phyloP scores from a whole-genome alignment of 2,329 filamentous ascomycete genomes.

The Nannizziopsis barbatae region DNA sequence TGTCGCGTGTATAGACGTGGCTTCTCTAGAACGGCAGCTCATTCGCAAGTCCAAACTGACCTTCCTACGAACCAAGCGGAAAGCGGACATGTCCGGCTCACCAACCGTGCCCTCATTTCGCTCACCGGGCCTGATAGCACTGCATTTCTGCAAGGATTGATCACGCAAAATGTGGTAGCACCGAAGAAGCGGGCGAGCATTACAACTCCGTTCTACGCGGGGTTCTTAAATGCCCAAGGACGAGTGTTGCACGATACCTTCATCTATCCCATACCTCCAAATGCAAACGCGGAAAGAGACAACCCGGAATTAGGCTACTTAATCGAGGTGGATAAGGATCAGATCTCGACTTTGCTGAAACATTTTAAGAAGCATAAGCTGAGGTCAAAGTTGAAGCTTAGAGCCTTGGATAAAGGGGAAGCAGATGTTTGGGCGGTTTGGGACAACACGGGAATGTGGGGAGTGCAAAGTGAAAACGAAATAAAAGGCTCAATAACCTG shows the following conservation, averaged over 20 bases:
- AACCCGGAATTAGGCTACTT: slow-evolving; percentile 46
- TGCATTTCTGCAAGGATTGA: slow-evolving; percentile 77
- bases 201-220: slow-evolving; percentile 57
- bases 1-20: slow-evolving; percentile 21
- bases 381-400: slow-evolving; percentile 62
- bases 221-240: slow-evolving; percentile 76
- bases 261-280: slow-evolving; percentile 53
- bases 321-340: slow-evolving; percentile 67
- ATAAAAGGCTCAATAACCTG: slow-evolving; percentile 24
- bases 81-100: slow-evolving; percentile 44
- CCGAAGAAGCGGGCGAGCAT: slow-evolving; percentile 28
- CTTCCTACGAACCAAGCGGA: slow-evolving; percentile 29
- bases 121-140: slow-evolving; percentile 68
- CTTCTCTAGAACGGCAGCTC: slow-evolving; percentile 22
- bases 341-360: slow-evolving; percentile 51
- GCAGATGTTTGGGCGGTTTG: slow-evolving; percentile 62
- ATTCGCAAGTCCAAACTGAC: slow-evolving; percentile 5
- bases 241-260: slow-evolving; percentile 83
- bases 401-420: slow-evolving; percentile 54
- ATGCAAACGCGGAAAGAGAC: slow-evolving; percentile 9
- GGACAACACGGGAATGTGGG: slow-evolving; percentile 39
- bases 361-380: slow-evolving; percentile 81
- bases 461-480: background rate
- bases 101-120: slow-evolving; percentile 67
- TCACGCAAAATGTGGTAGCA: slow-evolving; percentile 58